Evolutionary conservation across 495 filamentous ascomycete species (phyloP), one percentile per base, ranked within the genome.

Genomic region (Sporormia fimetaria): DNA sequence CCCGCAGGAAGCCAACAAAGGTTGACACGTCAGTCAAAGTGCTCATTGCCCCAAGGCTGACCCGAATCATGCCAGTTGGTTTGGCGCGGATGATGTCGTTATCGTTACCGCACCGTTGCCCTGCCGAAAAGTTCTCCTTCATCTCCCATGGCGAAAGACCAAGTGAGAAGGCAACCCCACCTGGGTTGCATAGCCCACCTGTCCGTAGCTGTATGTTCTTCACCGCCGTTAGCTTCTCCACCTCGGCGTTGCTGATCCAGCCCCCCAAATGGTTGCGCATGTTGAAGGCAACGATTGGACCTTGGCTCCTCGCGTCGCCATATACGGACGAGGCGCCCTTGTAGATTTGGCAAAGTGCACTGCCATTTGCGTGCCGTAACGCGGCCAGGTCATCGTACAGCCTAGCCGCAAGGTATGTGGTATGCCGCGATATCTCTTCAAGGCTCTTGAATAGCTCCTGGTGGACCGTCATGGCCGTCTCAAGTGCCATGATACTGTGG

Each of bases 101-200:
- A 11, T 85, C 83, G 40, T 79, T 61, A 18, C 58, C 64, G 41
- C 56, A 70, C 11, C 83, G 70, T 52, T 86, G 72, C 0, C 88
- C 88, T 2, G 79, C 73, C 1, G 75, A 80, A 55, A 84, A 94
- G 50, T 90, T 86, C 32, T 69, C 68, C 47, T 71, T 77, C 66
- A 94, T 78, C 57, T 94, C 84, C 68, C 76, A 76, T 2, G 80
- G 74, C 34, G 76, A 69, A 40, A 92, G 70, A 1, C 69, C 67
- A 14, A 94, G 69, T 21, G 70, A 71, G 0, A 62, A 53, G 12
- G 86, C 77, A 32, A 92, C 74, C 8, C 88, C 86, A 6, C 87
- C 88, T 0, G 88, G 88, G 48, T 94, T 94, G 63, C 88, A 96
- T 23, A 93, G 68, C 0, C 85, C 81, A 6, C 88, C 88, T 4